Conservation (phyloP, 345 rosid genomes). For the Gossypium thurberi region DNA sequence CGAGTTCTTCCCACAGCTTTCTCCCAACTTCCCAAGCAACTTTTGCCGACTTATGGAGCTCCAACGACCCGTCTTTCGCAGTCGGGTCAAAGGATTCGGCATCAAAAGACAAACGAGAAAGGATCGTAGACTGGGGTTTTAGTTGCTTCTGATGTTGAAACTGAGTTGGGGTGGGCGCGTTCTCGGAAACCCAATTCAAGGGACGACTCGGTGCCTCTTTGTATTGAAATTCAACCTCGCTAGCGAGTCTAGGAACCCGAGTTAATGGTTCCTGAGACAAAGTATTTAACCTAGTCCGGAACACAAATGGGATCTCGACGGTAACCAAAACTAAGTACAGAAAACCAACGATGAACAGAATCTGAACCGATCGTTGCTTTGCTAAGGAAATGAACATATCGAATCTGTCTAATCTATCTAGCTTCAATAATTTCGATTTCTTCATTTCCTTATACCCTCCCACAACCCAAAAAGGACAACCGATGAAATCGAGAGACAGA, state of each 20-base stretch:
- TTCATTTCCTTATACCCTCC: constrained; percentile 28
- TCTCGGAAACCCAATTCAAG: constrained; percentile 31
- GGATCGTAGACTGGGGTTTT: constrained; percentile 15
- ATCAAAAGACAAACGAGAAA: constrained; percentile 56
- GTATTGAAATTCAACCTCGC: constrained; percentile 36
- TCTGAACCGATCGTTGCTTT: constrained; percentile 65
- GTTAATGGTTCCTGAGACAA: constrained; percentile 42
- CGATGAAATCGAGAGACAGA: neutral
- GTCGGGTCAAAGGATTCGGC: constrained; percentile 44
- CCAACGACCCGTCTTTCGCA: constrained; percentile 54
- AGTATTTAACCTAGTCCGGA: constrained; percentile 41
- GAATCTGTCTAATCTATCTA: constrained; percentile 34
- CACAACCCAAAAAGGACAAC: neutral
- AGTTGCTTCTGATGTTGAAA: constrained; percentile 13
- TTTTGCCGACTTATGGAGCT: constrained; percentile 68
- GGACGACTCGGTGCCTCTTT: constrained; percentile 57
- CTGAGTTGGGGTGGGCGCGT: constrained; percentile 28
- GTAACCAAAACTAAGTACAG: constrained; percentile 57
- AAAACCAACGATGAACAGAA: constrained; percentile 45
- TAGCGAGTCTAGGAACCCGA: constrained; percentile 39
- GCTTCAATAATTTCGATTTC: constrained; percentile 44
- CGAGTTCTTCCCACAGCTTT: constrained; percentile 62
- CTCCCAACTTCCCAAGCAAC: constrained; percentile 71
- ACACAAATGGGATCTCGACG: constrained; percentile 74
- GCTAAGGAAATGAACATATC: constrained; percentile 39